phyloP scores from a whole-genome alignment of 1,284 basidiomycete genomes.

The Fomitopsis pinicola region DNA sequence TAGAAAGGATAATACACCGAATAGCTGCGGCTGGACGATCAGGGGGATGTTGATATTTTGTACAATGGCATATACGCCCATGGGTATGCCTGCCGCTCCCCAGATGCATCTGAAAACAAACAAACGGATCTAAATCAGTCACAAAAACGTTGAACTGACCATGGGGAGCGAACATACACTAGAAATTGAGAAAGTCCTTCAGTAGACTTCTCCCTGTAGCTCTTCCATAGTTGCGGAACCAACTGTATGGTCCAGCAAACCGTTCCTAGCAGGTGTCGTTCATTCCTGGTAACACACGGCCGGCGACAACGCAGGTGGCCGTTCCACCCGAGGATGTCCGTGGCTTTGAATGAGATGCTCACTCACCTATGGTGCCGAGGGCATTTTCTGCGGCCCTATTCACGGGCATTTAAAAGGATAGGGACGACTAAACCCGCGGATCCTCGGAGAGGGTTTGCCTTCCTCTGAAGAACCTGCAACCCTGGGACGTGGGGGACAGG shows the following conservation, averaged over 20 bases:
- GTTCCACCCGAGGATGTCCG: neutral
- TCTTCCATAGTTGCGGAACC: conserved; percentile 76
- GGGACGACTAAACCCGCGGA: neutral
- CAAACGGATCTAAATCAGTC: neutral
- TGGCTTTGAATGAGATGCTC: neutral
- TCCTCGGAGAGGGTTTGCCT: neutral
- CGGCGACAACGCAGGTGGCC: no score
- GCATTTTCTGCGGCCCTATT: conserved; percentile 52
- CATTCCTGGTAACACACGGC: no score
- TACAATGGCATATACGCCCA: conserved; percentile 69
- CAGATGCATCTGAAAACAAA: conserved; percentile 49
- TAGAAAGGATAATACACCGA: conserved; percentile 55
- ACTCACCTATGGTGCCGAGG: conserved; percentile 53
- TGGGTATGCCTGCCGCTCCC: conserved; percentile 57
- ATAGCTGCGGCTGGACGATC: conserved; percentile 73
- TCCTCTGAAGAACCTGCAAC: neutral
- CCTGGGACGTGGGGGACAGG: neutral
- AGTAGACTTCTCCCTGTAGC: conserved; percentile 67
- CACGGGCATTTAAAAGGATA: conserved; percentile 27
- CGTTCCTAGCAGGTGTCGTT: conserved; percentile 38
- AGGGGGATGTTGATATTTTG: conserved; percentile 73
- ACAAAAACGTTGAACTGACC: no score
- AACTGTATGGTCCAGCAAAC: conserved; percentile 70
- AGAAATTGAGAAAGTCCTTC: conserved; percentile 70
- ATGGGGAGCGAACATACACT: conserved; percentile 38